Evolutionary conservation across 768 basidiomycete genomes (phyloP).

Genomic region (Mycena maculata): DNA sequence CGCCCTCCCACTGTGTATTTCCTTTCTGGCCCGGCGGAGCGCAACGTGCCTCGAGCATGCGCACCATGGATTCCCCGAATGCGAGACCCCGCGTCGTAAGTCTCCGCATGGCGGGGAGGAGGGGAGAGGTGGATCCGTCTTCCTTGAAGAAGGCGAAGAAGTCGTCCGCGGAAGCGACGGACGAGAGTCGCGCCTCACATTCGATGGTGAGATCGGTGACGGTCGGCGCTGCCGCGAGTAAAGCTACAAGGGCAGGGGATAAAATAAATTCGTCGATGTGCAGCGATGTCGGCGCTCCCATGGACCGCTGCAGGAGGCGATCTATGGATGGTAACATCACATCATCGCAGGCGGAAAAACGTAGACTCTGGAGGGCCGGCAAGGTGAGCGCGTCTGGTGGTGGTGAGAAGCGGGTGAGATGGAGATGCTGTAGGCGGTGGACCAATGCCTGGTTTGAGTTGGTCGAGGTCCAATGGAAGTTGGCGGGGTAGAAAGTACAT

Average conservation of each 20-base stretch:
- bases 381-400: not conserved
- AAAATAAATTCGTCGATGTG: not conserved
- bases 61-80: conserved; percentile 7
- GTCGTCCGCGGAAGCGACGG: not conserved
- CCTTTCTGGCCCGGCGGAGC: not conserved
- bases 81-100: not conserved
- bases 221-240: conserved; percentile 4
- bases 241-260: not conserved
- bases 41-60: conserved; percentile 8
- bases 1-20: not conserved
- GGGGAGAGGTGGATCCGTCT: not conserved
- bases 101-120: conserved; percentile 1
- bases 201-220: not conserved
- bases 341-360: not conserved
- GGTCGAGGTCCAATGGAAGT: not conserved
- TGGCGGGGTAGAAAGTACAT: not conserved
- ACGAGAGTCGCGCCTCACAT: not conserved
- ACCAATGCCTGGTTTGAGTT: not conserved
- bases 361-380: conserved; percentile 6
- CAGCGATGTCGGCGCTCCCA: conserved; percentile 7
- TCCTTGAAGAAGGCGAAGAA: conserved; percentile 14
- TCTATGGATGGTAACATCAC: not conserved
- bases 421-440: conserved; percentile 4
- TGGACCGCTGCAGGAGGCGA: conserved; percentile 17
- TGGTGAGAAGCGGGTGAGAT: not conserved